Percentiles rank a stretch among this genome's conserved stretches.
These are phyloP conservation scores for Candida neerlandica DNA, from an alignment of 1,139 yeast species.

Conservation along the genomic window DNA sequence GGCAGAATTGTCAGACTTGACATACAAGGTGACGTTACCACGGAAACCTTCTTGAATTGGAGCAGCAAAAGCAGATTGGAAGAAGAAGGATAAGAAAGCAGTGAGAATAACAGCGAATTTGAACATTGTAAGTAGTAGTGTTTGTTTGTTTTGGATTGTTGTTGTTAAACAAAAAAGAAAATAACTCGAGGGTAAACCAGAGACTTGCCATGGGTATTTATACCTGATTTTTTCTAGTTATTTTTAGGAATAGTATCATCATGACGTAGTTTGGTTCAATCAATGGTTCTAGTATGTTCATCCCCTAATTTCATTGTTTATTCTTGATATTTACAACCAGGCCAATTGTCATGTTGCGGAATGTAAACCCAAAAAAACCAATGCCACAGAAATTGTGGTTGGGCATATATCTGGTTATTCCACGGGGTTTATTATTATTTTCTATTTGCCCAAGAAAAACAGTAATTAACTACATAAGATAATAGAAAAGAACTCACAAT, in stretches of 20 bases:
- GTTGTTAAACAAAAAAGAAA: neutral
- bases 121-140: slow-evolving; percentile 1
- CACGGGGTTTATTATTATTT: no score
- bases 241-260: neutral
- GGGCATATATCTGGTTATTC: no score
- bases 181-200: neutral
- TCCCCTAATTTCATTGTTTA: no score
- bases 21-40: slow-evolving; percentile 5
- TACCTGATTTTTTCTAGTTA: neutral
- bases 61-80: slow-evolving; percentile 6
- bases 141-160: neutral
- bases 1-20: slow-evolving; percentile 2
- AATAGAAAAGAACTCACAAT: no score
- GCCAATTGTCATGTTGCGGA: no score
- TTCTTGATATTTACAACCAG: no score
- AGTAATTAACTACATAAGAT: no score
- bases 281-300: no score
- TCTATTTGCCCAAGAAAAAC: no score
- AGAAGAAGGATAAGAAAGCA: slow-evolving; percentile 5
- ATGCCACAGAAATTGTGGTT: no score
- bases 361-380: no score
- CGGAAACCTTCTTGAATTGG: slow-evolving; percentile 6
- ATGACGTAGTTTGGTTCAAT: no score
- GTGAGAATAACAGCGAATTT: slow-evolving; percentile 2
- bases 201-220: neutral